A percentile compares a stretch with the other conserved stretches of the same genome.
Conservation (phyloP, 2,329 filamentous ascomycete species). For the Colletotrichum magnum region DNA sequence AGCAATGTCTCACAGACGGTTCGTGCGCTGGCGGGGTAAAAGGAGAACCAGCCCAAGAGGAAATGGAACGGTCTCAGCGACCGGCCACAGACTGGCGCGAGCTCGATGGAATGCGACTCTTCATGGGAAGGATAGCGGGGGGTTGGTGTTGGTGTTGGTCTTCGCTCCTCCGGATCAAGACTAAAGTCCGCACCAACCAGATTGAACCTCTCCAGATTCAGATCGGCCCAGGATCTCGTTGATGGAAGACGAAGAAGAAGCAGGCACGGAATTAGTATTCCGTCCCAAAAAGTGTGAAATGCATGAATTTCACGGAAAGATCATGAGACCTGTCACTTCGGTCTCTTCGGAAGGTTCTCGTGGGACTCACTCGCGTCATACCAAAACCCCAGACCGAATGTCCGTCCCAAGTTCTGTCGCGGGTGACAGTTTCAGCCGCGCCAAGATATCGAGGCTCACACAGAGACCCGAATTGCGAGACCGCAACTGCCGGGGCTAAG, state of each 20-base stretch:
- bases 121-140: no score
- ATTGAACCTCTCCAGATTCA: neutral
- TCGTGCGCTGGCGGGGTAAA: constrained; percentile 33
- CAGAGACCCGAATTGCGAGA: constrained; percentile 4
- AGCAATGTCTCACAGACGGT: constrained; percentile 19
- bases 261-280: neutral
- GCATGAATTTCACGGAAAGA: neutral
- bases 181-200: constrained; percentile 2
- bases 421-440: constrained; percentile 33
- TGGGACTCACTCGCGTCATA: neutral
- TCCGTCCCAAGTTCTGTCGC: constrained; percentile 30
- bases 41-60: no score
- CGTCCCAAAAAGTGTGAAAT: neutral
- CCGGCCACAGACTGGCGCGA: constrained; percentile 31
- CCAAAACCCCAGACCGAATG: neutral
- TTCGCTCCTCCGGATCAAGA: constrained; percentile 31
- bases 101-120: neutral
- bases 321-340: constrained; percentile 19
- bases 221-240: neutral
- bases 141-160: no score
- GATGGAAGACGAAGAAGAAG: neutral
- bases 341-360: constrained; percentile 8
- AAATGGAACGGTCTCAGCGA: neutral
- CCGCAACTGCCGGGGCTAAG: constrained; percentile 18
- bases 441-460: constrained; percentile 16